Conservation (phyloP, 1,139 yeast genomes). For the Taphrina flavorubra region DNA sequence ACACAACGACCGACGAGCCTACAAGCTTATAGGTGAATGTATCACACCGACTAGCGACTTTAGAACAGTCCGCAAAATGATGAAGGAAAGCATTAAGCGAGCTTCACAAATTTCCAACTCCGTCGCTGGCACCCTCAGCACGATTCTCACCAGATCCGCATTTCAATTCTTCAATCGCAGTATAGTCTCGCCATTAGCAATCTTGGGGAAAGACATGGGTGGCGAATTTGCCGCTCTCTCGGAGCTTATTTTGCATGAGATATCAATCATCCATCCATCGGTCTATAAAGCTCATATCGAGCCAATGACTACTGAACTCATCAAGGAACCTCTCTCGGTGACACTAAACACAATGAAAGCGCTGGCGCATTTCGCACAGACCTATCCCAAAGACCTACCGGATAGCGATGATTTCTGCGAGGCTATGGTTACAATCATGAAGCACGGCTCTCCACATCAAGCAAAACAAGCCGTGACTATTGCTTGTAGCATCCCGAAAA, state of each 20-base stretch:
- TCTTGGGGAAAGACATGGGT: constrained; percentile 51
- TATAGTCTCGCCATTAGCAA: constrained; percentile 60
- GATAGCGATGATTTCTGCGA: constrained; percentile 47
- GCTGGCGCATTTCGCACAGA: constrained; percentile 63
- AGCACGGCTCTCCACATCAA: constrained; percentile 63
- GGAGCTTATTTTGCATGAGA: constrained; percentile 62
- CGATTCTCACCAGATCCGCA: constrained; percentile 67
- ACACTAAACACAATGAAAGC: constrained; percentile 61
- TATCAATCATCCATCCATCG: constrained; percentile 68
- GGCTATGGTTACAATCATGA: constrained; percentile 56
- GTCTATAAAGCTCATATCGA: constrained; percentile 67
- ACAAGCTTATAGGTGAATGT: constrained; percentile 62
- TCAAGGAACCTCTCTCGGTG: not conserved
- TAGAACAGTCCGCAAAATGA: constrained; percentile 63
- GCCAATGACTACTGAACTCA: constrained; percentile 54
- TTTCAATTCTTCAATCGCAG: constrained; percentile 69
- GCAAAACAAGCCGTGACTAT: constrained; percentile 71
- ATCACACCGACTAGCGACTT: constrained; percentile 67
- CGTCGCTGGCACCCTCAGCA: constrained; percentile 54
- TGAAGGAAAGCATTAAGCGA: constrained; percentile 62
- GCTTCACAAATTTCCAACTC: constrained; percentile 38
- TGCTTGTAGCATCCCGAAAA: constrained; percentile 57
- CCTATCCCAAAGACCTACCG: constrained; percentile 57
- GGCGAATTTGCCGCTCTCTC: constrained; percentile 50
- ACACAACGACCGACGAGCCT: constrained; percentile 64